Base-by-base conservation (phyloP, 2,329 filamentous ascomycete species). In the Aspergillus bombycis region DNA sequence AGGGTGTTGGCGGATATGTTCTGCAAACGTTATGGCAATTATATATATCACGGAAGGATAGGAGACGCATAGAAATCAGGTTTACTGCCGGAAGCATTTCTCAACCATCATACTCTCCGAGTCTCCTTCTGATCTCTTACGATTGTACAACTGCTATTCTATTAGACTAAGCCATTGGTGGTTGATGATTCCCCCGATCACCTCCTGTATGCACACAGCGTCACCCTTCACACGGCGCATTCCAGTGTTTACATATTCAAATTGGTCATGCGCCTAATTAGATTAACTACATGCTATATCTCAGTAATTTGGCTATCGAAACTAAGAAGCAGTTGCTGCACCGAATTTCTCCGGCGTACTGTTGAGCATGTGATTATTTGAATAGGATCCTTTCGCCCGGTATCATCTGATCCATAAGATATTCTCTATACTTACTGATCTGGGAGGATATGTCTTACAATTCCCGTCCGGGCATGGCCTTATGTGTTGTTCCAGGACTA, bases 401-500 rank as follows among this genome's bases (percentile, higher is more conserved):
- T 11, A 14, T 14, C 21, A 46, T 1, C 43, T 46, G n/a, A 46
- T 46, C 10, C 2, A 16, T 46, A 21, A 21, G n/a, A 21, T 23
- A 21, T 23, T 23, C n/a, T 0, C 9, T 23, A 23, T 46, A 46
- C 7, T n/a, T 41, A n/a, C 38, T 41, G 38, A 41, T 2, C 16
- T 41, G 19, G 1, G 19, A 41, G 16, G 2, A 9, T 3, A 41
- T 41, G 8, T 41, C 16, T 41, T n/a, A 41, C 16, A 1, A 6
- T 8, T 3, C 19, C 38, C 6, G 8, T 9, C 16, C n/a, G 19
- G 0, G 3, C 9, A 41, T 41, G 16, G 3, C 1, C 3, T 41
- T n/a, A 1, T 2, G 3, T 1, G n/a, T 41, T 2, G 3, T n/a
- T 41, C 38, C 1, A n/a, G 16, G 8, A 1, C 19, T 4, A 41